Evolutionary conservation across 2,329 filamentous ascomycete species (phyloP).

Genomic region (Talaromyces piceae): DNA sequence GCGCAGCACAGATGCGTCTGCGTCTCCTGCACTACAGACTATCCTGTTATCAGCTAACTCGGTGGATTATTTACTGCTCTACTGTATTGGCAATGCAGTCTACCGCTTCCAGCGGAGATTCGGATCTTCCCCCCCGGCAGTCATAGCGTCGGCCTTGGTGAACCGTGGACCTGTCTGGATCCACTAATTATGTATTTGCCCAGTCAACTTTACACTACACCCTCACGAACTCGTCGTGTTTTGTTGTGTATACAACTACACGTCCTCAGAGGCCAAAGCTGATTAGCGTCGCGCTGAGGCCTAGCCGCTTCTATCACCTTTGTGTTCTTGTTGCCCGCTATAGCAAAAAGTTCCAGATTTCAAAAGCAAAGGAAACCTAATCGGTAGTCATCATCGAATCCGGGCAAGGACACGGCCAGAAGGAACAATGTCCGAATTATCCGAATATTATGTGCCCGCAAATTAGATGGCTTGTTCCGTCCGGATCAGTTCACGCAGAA

Average conservation of each 20-base stretch:
- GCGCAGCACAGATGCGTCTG: conserved; percentile 5
- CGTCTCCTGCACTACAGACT: too few relatives aligned
- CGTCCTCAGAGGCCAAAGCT: too few relatives aligned
- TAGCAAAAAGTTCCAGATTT: neutral
- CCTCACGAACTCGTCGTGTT: neutral
- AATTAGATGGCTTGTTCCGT: neutral
- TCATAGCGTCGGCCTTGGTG: neutral
- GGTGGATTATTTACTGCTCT: too few relatives aligned
- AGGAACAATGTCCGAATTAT: neutral
- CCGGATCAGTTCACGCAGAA: neutral
- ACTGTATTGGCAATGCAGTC: conserved; percentile 2
- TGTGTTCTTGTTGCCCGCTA: neutral
- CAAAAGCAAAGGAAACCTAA: too few relatives aligned
- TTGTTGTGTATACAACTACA: neutral
- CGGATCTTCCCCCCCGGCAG: neutral
- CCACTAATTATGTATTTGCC: neutral
- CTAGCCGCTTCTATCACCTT: neutral
- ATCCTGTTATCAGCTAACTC: too few relatives aligned
- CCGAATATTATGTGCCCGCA: neutral
- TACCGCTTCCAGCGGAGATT: neutral
- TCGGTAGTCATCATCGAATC: too few relatives aligned
- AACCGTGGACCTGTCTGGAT: neutral
- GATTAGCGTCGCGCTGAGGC: too few relatives aligned
- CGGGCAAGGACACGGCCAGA: neutral
- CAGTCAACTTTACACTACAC: neutral